These are phyloP conservation scores for Saccharomyces uvarum DNA, from an alignment of 1,139 yeast genomes.

Conservation along the genomic window DNA sequence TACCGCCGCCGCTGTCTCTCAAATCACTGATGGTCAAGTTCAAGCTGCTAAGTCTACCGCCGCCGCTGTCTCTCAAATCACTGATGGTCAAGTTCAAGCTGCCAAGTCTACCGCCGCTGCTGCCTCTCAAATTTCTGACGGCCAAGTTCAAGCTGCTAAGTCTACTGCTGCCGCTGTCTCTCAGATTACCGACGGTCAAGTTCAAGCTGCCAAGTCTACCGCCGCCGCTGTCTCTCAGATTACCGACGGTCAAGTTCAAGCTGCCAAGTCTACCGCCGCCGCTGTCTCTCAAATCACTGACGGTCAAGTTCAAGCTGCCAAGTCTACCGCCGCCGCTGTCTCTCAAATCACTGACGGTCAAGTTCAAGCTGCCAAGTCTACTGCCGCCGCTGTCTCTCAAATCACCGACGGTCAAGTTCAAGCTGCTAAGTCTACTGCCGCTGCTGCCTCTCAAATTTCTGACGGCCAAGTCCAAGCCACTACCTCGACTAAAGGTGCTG, in stretches of 20 bases:
- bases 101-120: slow-evolving; percentile 37
- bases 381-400: slow-evolving; percentile 12
- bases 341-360: not conserved
- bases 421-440: slow-evolving; percentile 11
- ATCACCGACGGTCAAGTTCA: slow-evolving; percentile 15
- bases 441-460: slow-evolving; percentile 10
- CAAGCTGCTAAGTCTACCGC: slow-evolving; percentile 13
- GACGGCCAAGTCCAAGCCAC: slow-evolving; percentile 40
- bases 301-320: not conserved
- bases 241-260: slow-evolving; percentile 15
- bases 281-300: not conserved
- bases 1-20: slow-evolving; percentile 12
- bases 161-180: slow-evolving; percentile 26
- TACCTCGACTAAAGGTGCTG: not conserved
- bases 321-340: slow-evolving; percentile 7
- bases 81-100: slow-evolving; percentile 16
- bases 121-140: slow-evolving; percentile 45
- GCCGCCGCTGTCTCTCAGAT: slow-evolving; percentile 12
- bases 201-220: slow-evolving; percentile 4
- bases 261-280: slow-evolving; percentile 10
- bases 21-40: slow-evolving; percentile 16
- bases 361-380: slow-evolving; percentile 1
- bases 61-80: slow-evolving; percentile 14
- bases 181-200: not conserved
- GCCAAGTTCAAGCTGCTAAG: slow-evolving; percentile 14